Evolutionary conservation across 2,329 filamentous ascomycete species (phyloP), one percentile per base, ranked within the genome.

Genomic region (Apiospora phragmitis): DNA sequence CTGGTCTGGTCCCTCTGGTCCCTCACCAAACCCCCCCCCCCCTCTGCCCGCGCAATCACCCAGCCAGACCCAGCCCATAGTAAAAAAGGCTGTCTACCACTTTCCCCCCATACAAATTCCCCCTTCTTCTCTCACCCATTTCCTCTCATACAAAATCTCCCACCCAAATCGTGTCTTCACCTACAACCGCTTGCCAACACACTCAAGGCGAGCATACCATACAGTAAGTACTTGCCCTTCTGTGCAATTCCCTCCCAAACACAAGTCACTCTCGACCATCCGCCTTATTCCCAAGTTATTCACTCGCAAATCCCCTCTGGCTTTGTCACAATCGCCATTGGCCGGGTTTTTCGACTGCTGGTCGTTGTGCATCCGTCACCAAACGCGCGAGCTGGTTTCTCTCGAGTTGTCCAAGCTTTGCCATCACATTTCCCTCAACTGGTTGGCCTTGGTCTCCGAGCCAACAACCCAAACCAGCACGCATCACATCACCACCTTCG

Each of bases 41-140:
- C 47, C n/a, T 51, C 66, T 68, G 75, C 79, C 55, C 55, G 79
- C 82, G 80, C 85, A 83, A 72, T 72, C 71, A 72, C 69, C 69
- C 67, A 68, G 67, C 67, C 86, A 89, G 89, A 89, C 89, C 85
- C 86, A 86, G 81, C 85, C 85, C 87, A 87, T 87, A 88, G 87
- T 89, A 89, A 90, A 90, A 62, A 90, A 89, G 86, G 86, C 84
- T 84, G 83, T 83, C 83, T 82, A 82, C 83, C 78, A 79, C 74
- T 81, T 83, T 83, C 83, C 84, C 55, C 85, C 85, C 85, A 85
- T 87, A 86, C 85, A 85, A 84, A 84, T 83, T 82, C 83, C 85
- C 85, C 87, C 85, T 86, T 83, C 82, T 84, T 83, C 85, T 83
- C 87, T 86, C 85, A 87, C 89, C 88, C 89, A 87, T 89, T 88